phyloP scores from a whole-genome alignment of 148 eudicot genomes.

The Diospyros kaki region DNA sequence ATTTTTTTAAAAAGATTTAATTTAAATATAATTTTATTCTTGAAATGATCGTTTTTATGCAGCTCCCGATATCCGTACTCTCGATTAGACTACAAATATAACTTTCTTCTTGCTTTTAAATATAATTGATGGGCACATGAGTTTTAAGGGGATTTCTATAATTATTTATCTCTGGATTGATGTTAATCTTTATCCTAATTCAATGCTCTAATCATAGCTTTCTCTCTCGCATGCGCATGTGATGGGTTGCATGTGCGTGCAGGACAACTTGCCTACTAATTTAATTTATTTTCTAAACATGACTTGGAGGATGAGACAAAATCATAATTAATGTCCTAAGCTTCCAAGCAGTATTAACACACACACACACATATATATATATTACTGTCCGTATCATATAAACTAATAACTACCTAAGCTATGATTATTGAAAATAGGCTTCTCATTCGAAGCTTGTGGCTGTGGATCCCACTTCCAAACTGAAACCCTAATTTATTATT shows the following conservation, averaged over 20 bases:
- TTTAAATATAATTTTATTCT: too few relatives aligned
- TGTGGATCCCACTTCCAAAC: not conserved
- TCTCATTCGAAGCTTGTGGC: not conserved
- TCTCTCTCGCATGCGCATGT: not conserved
- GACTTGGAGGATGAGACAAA: not conserved
- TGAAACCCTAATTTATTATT: not conserved
- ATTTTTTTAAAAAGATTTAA: too few relatives aligned
- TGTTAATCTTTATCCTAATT: too few relatives aligned
- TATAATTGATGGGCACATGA: too few relatives aligned
- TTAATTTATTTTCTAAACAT: not conserved
- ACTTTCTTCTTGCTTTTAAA: too few relatives aligned
- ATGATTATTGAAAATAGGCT: not conserved
- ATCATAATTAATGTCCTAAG: not conserved
- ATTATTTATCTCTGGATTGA: too few relatives aligned
- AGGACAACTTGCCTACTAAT: not conserved
- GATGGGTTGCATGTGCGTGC: not conserved
- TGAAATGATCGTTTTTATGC: too few relatives aligned
- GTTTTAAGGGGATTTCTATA: too few relatives aligned
- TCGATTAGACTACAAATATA: too few relatives aligned
- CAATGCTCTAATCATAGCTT: too few relatives aligned
- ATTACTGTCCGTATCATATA: not conserved
- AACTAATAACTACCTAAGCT: not conserved
- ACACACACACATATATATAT: not conserved
- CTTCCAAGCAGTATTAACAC: too few relatives aligned
- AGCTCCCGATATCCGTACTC: too few relatives aligned